Percentiles rank a stretch among this genome's conserved stretches.
These are phyloP conservation scores for Phytophthora crassamura DNA, from an alignment of 352 stramenopile species.

Conservation along the genomic window DNA sequence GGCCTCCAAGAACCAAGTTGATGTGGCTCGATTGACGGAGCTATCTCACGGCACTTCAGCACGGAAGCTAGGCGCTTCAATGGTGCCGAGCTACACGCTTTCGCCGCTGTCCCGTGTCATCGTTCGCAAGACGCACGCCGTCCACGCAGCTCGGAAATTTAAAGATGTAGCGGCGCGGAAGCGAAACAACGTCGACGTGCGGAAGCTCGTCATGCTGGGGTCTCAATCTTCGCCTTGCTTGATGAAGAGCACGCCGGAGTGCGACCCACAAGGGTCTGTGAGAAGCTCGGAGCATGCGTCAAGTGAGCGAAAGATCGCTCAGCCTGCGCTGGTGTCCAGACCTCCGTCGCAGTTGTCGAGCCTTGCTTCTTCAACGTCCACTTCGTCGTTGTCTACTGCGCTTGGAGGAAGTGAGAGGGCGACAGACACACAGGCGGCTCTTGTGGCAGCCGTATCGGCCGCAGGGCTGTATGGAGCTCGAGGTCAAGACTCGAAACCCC, in stretches of 20 bases:
- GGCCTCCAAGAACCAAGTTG: neutral
- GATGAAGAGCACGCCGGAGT: neutral
- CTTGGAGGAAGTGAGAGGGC: neutral
- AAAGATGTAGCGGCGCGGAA: constrained; percentile 33
- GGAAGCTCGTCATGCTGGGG: constrained; percentile 23
- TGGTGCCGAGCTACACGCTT: constrained; percentile 26
- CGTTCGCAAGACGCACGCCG: constrained; percentile 49
- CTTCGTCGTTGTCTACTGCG: constrained; percentile 6
- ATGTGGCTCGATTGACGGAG: constrained; percentile 2
- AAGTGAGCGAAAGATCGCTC: constrained; percentile 6
- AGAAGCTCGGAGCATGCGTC: neutral
- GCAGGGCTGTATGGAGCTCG: constrained; percentile 42
- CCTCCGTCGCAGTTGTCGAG: constrained; percentile 14
- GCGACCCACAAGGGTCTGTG: neutral
- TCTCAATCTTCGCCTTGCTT: constrained; percentile 34
- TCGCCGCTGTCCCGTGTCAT: constrained; percentile 56
- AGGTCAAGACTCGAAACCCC: neutral
- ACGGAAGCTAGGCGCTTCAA: constrained; percentile 3
- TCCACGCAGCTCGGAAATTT: constrained; percentile 53
- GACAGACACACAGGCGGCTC: constrained; percentile 26
- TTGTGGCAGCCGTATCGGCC: constrained; percentile 40
- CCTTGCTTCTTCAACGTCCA: constrained; percentile 18
- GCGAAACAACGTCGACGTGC: constrained; percentile 15
- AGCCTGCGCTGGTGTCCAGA: constrained; percentile 3
- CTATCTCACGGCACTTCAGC: constrained; percentile 1